A percentile compares a stretch with the other conserved stretches of the same genome.
These are phyloP conservation scores for Mallotus repandus DNA, from an alignment of 441 rosid species.

Conservation along the genomic window DNA sequence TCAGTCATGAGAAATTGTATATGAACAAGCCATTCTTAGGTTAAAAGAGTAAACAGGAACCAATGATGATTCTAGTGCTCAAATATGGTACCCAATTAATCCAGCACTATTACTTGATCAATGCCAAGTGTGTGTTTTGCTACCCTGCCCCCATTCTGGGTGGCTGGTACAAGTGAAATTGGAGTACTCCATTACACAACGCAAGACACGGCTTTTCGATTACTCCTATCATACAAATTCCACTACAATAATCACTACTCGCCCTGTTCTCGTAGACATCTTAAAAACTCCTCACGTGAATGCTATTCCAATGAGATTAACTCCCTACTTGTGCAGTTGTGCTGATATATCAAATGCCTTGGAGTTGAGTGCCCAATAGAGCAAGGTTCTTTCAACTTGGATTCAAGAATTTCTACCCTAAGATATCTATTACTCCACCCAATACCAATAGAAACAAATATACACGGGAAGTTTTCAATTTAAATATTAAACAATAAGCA, in stretches of 20 bases:
- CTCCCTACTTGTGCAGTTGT: background rate
- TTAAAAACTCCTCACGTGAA: background rate
- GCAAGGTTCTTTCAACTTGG: background rate
- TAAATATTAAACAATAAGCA: background rate
- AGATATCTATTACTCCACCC: background rate
- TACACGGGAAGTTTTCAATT: background rate
- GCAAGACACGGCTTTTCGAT: background rate
- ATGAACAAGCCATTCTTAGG: too few relatives aligned
- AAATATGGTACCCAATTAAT: too few relatives aligned
- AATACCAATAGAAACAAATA: background rate
- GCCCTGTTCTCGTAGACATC: background rate
- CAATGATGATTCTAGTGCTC: too few relatives aligned
- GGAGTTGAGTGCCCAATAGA: background rate
- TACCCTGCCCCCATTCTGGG: background rate
- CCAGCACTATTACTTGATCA: background rate
- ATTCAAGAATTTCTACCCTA: constrained; percentile 8
- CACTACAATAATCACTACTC: background rate
- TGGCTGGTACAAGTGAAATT: background rate
- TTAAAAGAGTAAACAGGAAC: too few relatives aligned
- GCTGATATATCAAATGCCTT: background rate
- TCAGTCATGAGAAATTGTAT: too few relatives aligned
- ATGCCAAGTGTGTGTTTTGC: background rate
- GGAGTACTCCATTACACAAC: background rate
- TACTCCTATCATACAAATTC: background rate
- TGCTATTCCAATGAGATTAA: constrained; percentile 4